Conservation (phyloP, 352 stramenopile species). For the Elongisporangium undulatum region DNA sequence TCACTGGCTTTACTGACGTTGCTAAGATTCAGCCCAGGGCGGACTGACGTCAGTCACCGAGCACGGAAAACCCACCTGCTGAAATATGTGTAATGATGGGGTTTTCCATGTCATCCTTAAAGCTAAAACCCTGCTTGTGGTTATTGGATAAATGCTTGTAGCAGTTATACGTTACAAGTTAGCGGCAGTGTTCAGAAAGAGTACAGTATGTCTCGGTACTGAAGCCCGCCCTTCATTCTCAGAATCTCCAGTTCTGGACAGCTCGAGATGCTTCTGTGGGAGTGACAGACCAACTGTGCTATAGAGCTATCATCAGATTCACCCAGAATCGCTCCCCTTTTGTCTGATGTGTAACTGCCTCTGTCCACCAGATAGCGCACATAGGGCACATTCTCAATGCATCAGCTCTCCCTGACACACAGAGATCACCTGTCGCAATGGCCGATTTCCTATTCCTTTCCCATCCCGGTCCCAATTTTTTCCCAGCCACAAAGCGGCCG, state of each 20-base stretch:
- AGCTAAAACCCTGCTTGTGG: not conserved
- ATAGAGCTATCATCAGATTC: not conserved
- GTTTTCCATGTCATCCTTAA: not conserved
- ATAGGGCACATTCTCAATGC: not conserved
- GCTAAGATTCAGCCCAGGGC: not conserved
- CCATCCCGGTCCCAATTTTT: not conserved
- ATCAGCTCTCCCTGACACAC: not conserved
- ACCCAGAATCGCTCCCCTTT: not conserved
- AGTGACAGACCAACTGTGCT: too few species aligned
- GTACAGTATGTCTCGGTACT: too few species aligned
- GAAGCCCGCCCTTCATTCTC: too few species aligned
- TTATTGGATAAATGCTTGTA: not conserved
- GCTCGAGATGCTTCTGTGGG: too few species aligned
- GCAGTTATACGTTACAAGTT: not conserved
- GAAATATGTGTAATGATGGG: not conserved
- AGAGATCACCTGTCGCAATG: not conserved
- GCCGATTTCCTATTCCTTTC: not conserved
- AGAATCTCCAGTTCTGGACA: not conserved
- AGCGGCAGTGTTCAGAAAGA: not conserved
- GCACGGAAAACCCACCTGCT: not conserved
- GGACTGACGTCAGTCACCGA: not conserved
- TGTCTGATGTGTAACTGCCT: not conserved
- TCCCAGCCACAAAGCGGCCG: too few species aligned
- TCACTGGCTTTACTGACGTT: not conserved
- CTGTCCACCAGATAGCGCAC: not conserved